phyloP scores from a whole-genome alignment of 2,329 filamentous ascomycete genomes.

The Fusarium papillatum region DNA sequence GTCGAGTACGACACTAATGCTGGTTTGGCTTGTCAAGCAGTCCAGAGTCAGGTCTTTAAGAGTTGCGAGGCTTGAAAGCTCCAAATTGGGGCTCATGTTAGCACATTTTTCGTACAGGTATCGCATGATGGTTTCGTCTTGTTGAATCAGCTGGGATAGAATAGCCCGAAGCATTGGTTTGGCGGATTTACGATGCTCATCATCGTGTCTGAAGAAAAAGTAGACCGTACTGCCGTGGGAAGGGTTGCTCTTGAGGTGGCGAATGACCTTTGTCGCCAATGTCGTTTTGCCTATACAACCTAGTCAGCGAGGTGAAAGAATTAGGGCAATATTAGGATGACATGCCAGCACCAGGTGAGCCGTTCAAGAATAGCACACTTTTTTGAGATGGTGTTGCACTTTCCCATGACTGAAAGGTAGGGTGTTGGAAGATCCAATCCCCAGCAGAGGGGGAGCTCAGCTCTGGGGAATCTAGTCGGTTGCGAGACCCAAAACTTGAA shows the following conservation, averaged over 20 bases:
- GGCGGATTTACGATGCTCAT: background rate
- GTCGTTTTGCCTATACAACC: slow-evolving; percentile 15
- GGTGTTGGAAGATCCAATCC: slow-evolving; percentile 14
- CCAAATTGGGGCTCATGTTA: background rate
- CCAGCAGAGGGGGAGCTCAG: slow-evolving; percentile 6
- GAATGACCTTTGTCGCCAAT: slow-evolving; percentile 10
- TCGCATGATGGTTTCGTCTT: background rate
- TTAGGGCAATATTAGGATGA: too few relatives aligned
- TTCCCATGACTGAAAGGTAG: slow-evolving; percentile 11
- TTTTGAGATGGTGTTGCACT: background rate
- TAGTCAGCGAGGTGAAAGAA: too few relatives aligned
- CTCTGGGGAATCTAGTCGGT: rapidly evolving
- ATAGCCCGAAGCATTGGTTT: slow-evolving; percentile 7
- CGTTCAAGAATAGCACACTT: slow-evolving; percentile 17
- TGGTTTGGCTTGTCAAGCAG: background rate
- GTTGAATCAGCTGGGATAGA: slow-evolving; percentile 4
- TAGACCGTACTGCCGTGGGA: background rate
- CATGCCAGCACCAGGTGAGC: slow-evolving; percentile 24
- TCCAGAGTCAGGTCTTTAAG: background rate
- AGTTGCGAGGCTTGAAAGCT: background rate
- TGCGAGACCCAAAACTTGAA: rapidly evolving
- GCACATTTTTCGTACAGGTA: background rate
- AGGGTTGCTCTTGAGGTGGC: background rate
- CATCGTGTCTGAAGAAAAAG: slow-evolving; percentile 20
- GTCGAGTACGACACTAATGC: slow-evolving; percentile 9